Base-by-base conservation (phyloP, 2,329 filamentous ascomycete genomes). In the Monilinia fructigena region DNA sequence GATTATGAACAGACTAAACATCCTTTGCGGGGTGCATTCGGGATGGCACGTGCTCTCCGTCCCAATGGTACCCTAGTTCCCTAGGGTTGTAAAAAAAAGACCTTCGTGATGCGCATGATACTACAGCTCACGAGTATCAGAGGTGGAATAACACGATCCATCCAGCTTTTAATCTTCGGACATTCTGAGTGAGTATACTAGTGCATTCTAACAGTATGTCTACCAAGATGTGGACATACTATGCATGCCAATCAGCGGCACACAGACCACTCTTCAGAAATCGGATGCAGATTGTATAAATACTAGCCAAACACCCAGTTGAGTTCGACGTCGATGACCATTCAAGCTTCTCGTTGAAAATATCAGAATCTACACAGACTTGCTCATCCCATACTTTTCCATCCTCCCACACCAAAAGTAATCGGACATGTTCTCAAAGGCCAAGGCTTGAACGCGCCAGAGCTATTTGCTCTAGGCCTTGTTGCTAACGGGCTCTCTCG, bases 401-500 rank as follows among this genome's bases (percentile, higher is more conserved):
- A 61, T 23, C 8, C 31, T 48, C 66, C 50, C 31, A 12, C 59
- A 55, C 56, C 18, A 63, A 67, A 68, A 67, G 47, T 69, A 55
- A 70, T 71, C 64, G 72, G 69, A 70, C 26, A 78, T 78, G 77
- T 72, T 74, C 60, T 76, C 75, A 69, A 69, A 70, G 66, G 70
- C 63, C 63, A 70, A 74, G 68, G 59, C 40, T 74, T 38, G 68
- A 75, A 66, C 75, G 73, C 61, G 52, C 60, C 48, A 53, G 69
- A 63, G 58, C 65, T 45, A 60, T 73, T 73, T 14, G 70, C 70
- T 50, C 55, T 79, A 14, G 74, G 75, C 28, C 73, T 82, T 23
- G 68, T 75, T 63, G 77, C 75, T 67, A 73, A 73, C 76, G 3
- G 70, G 74, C 65, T 76, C 79, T 10, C 72, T 85, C 40, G 82